phyloP scores from a whole-genome alignment of 371 early-diverging fungal species.

The Apophysomyces trapeziformis region DNA sequence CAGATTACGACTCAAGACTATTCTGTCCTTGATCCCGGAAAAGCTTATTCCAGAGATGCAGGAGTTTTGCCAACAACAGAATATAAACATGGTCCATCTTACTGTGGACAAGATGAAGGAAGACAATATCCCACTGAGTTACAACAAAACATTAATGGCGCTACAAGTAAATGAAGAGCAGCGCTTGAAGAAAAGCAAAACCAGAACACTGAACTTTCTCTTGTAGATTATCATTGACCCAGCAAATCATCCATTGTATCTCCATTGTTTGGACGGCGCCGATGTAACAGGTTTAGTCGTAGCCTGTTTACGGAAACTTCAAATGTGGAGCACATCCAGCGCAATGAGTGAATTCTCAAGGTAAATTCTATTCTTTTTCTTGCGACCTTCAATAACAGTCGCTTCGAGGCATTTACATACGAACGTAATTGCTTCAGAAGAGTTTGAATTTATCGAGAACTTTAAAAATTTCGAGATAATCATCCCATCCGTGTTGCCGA shows the following conservation, averaged over 20 bases:
- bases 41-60: constrained; percentile 64
- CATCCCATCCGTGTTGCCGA: constrained; percentile 67
- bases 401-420: constrained; percentile 67
- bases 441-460: constrained; percentile 88
- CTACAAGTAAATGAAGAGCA: constrained; percentile 56
- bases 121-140: constrained; percentile 86
- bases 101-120: constrained; percentile 83
- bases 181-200: background rate
- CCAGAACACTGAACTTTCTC: background rate
- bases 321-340: constrained; percentile 83
- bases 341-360: constrained; percentile 76
- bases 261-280: constrained; percentile 93
- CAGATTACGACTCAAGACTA: constrained; percentile 76
- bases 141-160: constrained; percentile 75
- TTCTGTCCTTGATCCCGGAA: constrained; percentile 88
- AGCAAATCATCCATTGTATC: constrained; percentile 75
- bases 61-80: constrained; percentile 67
- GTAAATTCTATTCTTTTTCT: constrained; percentile 29
- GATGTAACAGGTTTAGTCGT: constrained; percentile 87
- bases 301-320: constrained; percentile 87
- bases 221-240: constrained; percentile 77
- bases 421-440: constrained; percentile 82
- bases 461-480: constrained; percentile 75
- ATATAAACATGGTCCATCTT: constrained; percentile 74
- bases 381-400: background rate